These are phyloP conservation scores for Podila epicladia DNA, from an alignment of 192 early-diverging fungal species.

Conservation along the genomic window DNA sequence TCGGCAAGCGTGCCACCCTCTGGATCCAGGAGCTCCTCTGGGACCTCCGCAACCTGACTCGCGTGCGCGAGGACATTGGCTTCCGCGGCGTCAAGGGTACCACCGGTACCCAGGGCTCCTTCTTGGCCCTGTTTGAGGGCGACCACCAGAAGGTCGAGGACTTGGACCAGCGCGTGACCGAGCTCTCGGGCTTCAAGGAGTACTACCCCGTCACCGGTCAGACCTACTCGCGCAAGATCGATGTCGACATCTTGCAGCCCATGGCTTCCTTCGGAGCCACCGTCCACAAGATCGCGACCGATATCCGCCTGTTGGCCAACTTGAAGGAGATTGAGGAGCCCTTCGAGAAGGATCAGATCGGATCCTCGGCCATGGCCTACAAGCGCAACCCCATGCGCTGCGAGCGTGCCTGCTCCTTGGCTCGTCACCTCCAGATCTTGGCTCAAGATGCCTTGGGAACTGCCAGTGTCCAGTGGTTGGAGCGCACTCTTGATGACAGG, in stretches of 20 bases:
- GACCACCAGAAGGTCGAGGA: constrained; percentile 94
- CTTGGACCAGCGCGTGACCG: constrained; percentile 91
- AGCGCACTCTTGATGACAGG: constrained; percentile 97
- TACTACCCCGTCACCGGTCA: constrained; percentile 95
- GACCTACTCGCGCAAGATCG: constrained; percentile 98
- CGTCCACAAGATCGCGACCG: constrained; percentile 96
- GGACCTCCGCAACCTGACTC: constrained; percentile 94
- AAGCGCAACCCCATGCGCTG: constrained; percentile 99
- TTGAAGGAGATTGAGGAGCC: constrained; percentile 99
- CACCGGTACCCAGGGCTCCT: constrained; percentile 98
- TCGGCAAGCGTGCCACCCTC: constrained; percentile 95
- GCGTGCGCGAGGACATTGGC: constrained; percentile 87
- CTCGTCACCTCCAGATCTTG: constrained; percentile 94
- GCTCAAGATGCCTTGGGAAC: constrained; percentile 89
- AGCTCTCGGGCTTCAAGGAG: constrained; percentile 84
- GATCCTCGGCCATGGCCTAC: constrained; percentile 99
- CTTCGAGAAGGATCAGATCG: constrained; percentile 99
- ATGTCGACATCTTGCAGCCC: constrained; percentile 88
- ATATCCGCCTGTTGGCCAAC: constrained; percentile 94
- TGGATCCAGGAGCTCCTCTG: constrained; percentile 98
- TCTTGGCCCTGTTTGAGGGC: constrained; percentile 94
- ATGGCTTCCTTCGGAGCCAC: constrained; percentile 94
- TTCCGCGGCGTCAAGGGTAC: constrained; percentile 99
- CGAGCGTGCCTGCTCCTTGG: constrained; percentile 95
- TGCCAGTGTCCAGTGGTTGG: constrained; percentile 95